Conservation (phyloP, 108 stramenopile genomes). For the Chaetoceros tenuissimus region DNA sequence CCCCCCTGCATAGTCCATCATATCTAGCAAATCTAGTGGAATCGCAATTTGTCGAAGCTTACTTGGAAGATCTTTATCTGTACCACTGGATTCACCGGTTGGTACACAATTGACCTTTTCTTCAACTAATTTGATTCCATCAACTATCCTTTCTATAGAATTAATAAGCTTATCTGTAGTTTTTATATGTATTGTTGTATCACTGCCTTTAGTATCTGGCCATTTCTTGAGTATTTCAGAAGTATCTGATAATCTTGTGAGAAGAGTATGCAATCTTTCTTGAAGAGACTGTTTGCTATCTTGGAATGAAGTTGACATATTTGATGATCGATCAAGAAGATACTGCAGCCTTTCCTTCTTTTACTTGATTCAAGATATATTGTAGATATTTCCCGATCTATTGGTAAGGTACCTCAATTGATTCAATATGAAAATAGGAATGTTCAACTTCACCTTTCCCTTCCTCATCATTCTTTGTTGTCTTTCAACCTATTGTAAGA, state of each 20-base stretch:
- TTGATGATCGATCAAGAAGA: no score
- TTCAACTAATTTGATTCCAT: constrained; percentile 43
- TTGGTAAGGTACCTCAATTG: no score
- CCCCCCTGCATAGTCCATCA: constrained; percentile 59
- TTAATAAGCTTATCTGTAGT: constrained; percentile 57
- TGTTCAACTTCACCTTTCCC: no score
- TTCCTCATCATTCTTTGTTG: no score
- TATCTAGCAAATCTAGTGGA: constrained; percentile 70
- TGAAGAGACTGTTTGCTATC: no score
- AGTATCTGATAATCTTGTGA: constrained; percentile 38
- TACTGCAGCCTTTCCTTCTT: no score
- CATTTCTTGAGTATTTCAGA: constrained; percentile 62
- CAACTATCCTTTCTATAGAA: constrained; percentile 34
- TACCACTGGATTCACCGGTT: constrained; percentile 6
- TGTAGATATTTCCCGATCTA: no score
- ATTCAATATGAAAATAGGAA: no score
- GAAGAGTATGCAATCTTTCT: constrained; percentile 52
- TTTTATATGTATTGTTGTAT: constrained; percentile 50
- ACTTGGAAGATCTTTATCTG: constrained; percentile 33
- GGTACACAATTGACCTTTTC: constrained; percentile 33
- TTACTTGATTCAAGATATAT: no score
- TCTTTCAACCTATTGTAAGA: no score
- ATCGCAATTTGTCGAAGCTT: constrained; percentile 53
- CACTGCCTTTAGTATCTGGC: constrained; percentile 52
- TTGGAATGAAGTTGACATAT: no score